Conservation (phyloP, 2,329 filamentous ascomycete genomes). For the Venturia pyrina region DNA sequence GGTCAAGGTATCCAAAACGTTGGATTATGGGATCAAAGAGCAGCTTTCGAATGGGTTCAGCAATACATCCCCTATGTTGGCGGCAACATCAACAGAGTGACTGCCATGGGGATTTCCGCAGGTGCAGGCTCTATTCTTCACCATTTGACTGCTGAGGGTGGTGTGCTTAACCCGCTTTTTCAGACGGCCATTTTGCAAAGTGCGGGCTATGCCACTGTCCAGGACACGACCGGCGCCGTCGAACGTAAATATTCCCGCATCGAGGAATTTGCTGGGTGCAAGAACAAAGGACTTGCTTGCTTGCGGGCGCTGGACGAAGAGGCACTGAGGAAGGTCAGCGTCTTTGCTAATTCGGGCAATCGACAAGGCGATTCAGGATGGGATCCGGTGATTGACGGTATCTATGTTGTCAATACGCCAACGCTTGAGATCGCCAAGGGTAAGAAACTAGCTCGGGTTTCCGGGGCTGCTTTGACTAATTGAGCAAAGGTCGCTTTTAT, state of each 20-base stretch:
- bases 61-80: too few relatives aligned
- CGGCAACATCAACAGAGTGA: too few relatives aligned
- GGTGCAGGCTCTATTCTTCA: too few relatives aligned
- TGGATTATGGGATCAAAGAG: too few relatives aligned
- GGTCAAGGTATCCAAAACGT: too few relatives aligned
- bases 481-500: not conserved
- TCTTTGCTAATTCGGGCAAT: not conserved
- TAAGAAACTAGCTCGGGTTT: not conserved
- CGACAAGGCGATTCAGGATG: conserved; percentile 2
- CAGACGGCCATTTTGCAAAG: too few relatives aligned
- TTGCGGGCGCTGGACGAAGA: not conserved
- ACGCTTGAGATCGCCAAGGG: conserved; percentile 8
- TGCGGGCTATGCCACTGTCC: too few relatives aligned
- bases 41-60: too few relatives aligned
- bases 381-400: conserved; percentile 6
- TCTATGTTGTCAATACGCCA: conserved; percentile 6
- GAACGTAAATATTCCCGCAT: not conserved
- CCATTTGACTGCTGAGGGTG: too few relatives aligned
- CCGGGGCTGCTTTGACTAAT: not conserved
- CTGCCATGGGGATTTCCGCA: too few relatives aligned
- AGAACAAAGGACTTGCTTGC: conserved; percentile 2
- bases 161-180: too few relatives aligned
- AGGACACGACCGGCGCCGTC: too few relatives aligned
- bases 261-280: conserved; percentile 5
- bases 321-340: not conserved